Evolutionary conservation across 2,329 filamentous ascomycete species (phyloP).

Genomic region (Sporothrix pseudoabietina): DNA sequence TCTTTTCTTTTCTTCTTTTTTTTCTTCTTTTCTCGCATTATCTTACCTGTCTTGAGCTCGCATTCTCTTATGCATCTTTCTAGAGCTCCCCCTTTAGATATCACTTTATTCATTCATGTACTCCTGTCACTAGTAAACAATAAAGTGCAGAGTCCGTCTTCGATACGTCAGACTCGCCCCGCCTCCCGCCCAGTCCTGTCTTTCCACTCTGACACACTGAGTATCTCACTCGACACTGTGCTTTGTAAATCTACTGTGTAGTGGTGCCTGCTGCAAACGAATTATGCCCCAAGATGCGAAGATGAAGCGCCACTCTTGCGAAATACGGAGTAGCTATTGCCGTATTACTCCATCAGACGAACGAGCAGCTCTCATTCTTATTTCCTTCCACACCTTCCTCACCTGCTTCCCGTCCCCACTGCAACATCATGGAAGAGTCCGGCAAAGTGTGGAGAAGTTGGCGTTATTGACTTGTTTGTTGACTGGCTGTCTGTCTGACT

Average conservation of each 20-base stretch:
- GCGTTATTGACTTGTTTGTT: neutral
- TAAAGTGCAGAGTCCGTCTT: neutral
- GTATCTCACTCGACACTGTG: neutral
- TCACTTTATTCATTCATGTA: neutral
- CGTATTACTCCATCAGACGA: neutral
- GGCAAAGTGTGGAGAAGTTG: neutral
- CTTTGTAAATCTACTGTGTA: no score
- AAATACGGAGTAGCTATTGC: neutral
- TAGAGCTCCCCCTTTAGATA: neutral
- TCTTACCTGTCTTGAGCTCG: neutral
- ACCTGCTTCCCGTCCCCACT: neutral
- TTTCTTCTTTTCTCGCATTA: neutral
- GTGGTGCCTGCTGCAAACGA: neutral
- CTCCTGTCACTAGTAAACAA: neutral
- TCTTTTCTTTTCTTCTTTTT: neutral
- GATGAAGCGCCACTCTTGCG: neutral
- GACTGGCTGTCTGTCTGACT: no score
- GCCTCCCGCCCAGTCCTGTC: no score
- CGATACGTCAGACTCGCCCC: neutral
- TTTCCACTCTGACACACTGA: neutral
- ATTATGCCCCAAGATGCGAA: neutral
- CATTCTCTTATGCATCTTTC: neutral
- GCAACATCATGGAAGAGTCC: neutral
- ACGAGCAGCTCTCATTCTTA: neutral
- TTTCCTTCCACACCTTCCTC: neutral